Evolutionary conservation across 2,329 filamentous ascomycete species (phyloP), one percentile per base, ranked within the genome.

Genomic region (Ilyonectria destructans): DNA sequence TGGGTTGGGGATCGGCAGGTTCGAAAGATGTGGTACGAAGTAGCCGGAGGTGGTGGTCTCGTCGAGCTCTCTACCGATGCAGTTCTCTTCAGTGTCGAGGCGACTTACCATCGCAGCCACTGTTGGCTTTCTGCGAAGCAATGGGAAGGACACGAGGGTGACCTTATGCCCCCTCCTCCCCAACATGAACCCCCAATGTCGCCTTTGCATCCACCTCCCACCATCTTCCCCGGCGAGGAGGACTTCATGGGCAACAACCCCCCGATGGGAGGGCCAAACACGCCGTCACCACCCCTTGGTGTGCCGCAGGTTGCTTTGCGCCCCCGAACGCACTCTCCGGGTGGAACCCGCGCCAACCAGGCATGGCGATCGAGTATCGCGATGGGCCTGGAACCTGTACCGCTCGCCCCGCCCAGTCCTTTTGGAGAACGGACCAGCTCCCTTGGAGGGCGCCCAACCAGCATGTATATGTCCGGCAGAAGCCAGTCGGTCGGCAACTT

Each of bases 11-110:
- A 89, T 43, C 85, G 86, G 37, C 84, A 89, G 55, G 87, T 91
- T 15, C 87, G 88, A 73, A 90, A 90, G 82, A 89, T 90, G 75
- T 94, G 92, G 92, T 94, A 93, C 79, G 89, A 92, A 71, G 89
- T 93, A 6, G 90, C 92, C 3, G 93, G 92, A 19, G 86, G 87
- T 35, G 86, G 85, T 13, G 85, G 84, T 9, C 78, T 88, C 35
- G 88, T 90, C 31, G 87, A 90, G 79, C 82, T 90, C 21, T 89
- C 88, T 1, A 83, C 87, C 61, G 88, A 90, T 74, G 86, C 88
- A 6, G 86, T 90, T 70, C 84, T 89, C 77, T 89, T 89, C 76
- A 89, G 87, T 68, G 87, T 89, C 58, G 88, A 90, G 76, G 88
- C 87, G 15, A 89, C 86, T 19, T 89, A 89, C 74, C 86, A 88